Evolutionary conservation across 176 grass and related monocot species (phyloP).

Genomic region (Saccharum spontaneum): DNA sequence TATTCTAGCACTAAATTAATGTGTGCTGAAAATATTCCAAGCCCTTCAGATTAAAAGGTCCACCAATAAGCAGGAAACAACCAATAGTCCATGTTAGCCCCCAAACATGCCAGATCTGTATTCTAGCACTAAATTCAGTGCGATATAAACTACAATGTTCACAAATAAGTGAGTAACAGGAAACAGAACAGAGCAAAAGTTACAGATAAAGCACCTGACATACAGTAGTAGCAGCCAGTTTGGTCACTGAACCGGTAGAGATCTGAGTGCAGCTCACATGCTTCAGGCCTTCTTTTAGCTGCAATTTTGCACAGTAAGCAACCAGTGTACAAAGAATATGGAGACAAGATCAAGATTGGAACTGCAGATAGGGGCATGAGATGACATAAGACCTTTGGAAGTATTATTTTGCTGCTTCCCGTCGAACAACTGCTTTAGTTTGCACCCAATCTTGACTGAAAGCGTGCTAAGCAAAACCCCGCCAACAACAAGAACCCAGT

Average conservation of each 20-base stretch:
- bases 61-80: neutral
- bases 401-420: slow-evolving; percentile 51
- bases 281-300: slow-evolving; percentile 54
- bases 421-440: slow-evolving; percentile 76
- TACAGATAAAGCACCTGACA: slow-evolving; percentile 61
- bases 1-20: neutral
- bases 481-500: slow-evolving; percentile 87
- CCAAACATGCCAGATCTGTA: neutral
- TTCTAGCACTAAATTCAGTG: neutral
- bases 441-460: slow-evolving; percentile 80
- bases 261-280: slow-evolving; percentile 60
- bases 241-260: slow-evolving; percentile 61
- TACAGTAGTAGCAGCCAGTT: slow-evolving; percentile 57
- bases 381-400: slow-evolving; percentile 58
- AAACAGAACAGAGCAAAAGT: neutral
- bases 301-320: slow-evolving; percentile 43
- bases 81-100: neutral
- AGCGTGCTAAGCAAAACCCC: slow-evolving; percentile 81
- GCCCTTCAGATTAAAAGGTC: neutral
- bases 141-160: neutral
- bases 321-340: neutral
- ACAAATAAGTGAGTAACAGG: neutral
- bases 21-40: neutral
- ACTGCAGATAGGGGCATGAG: neutral
- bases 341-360: slow-evolving; percentile 7